Percentiles rank a stretch among this genome's conserved stretches.
Evolutionary conservation across 257 asterid species (phyloP).

Genomic region (Knoxia roxburghii): DNA sequence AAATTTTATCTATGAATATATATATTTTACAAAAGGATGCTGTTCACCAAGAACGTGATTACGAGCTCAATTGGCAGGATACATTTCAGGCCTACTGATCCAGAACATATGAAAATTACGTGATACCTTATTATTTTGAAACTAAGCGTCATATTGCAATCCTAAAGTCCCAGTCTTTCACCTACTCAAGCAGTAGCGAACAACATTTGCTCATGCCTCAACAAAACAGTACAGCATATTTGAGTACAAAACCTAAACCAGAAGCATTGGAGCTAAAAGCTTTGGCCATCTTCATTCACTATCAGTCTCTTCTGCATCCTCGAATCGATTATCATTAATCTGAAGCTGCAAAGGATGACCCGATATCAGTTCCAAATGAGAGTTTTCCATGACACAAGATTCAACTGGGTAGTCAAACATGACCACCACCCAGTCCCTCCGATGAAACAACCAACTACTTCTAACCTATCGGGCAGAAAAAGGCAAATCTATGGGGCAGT

Average conservation of each 20-base stretch:
- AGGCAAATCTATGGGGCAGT: too few species aligned
- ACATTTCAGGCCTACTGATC: too few species aligned
- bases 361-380: conserved; percentile 1
- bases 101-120: too few species aligned
- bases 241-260: neutral
- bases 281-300: conserved; percentile 36
- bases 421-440: neutral
- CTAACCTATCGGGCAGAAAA: too few species aligned
- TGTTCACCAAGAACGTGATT: too few species aligned
- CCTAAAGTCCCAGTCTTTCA: neutral
- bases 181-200: conserved; percentile 13
- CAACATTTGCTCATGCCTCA: conserved; percentile 4
- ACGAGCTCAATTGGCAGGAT: too few species aligned
- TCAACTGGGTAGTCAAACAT: neutral
- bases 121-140: too few species aligned
- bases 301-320: conserved; percentile 90
- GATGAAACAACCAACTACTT: neutral
- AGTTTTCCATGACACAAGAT: neutral
- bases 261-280: conserved; percentile 19
- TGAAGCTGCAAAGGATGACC: conserved; percentile 60
- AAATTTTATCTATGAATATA: too few species aligned
- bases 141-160: neutral
- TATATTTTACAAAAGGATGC: too few species aligned
- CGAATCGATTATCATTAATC: conserved; percentile 73
- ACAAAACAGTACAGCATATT: neutral